Evolutionary conservation across 179 eudicot genomes (phyloP).

Genomic region (Beta lomatogona): DNA sequence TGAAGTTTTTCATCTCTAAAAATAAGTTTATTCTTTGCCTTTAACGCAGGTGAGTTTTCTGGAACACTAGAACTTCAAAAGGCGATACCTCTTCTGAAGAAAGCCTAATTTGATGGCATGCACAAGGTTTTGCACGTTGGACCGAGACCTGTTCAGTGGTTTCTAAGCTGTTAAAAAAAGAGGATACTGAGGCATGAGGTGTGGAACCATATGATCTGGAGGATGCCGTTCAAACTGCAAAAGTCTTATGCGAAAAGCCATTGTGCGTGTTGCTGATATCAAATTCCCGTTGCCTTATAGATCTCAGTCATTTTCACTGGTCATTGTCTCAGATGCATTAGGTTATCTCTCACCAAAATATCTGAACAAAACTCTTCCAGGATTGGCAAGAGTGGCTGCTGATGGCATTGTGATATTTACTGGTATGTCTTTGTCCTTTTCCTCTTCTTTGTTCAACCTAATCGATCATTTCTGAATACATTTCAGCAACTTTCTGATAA

Average conservation of each 20-base stretch:
- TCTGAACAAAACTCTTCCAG: constrained; percentile 91
- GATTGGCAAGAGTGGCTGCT: constrained; percentile 75
- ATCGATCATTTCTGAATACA: neutral
- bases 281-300: constrained; percentile 93
- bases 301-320: constrained; percentile 80
- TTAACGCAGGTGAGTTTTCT: constrained; percentile 66
- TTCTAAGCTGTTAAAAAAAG: constrained; percentile 71
- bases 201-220: constrained; percentile 97
- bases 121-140: constrained; percentile 93
- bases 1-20: neutral
- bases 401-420: constrained; percentile 82
- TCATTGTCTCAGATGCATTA: constrained; percentile 88
- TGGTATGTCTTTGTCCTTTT: constrained; percentile 42
- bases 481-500: neutral
- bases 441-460: neutral
- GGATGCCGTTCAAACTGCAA: constrained; percentile 74
- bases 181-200: constrained; percentile 96
- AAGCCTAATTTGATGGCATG: constrained; percentile 85
- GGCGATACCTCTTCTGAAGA: constrained; percentile 75
- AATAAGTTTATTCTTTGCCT: neutral
- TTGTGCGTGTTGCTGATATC: constrained; percentile 95
- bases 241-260: constrained; percentile 76
- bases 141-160: constrained; percentile 92
- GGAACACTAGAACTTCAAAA: constrained; percentile 80
- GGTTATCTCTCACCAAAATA: constrained; percentile 95